These are phyloP conservation scores for Arthrobotrys sphaeroides DNA, from an alignment of 2,329 filamentous ascomycete species.

Conservation along the genomic window DNA sequence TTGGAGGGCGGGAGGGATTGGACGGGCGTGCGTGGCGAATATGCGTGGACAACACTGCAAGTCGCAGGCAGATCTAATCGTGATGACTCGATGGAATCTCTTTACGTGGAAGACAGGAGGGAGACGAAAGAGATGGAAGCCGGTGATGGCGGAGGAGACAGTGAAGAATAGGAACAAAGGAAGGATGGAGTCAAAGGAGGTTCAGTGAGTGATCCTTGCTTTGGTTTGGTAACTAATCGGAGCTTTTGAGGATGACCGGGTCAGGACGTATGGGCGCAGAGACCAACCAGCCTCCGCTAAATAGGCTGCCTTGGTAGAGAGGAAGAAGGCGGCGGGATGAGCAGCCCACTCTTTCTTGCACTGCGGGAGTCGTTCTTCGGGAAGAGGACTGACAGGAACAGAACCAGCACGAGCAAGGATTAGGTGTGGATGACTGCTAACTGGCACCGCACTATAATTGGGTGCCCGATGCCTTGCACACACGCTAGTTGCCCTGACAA, in stretches of 20 bases:
- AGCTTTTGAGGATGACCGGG: conserved; percentile 43
- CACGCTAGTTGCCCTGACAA: conserved; percentile 14
- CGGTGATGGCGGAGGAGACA: neutral
- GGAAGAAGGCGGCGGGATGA: conserved; percentile 14
- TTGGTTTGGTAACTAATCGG: conserved; percentile 36
- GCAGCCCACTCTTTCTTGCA: conserved; percentile 23
- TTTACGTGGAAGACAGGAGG: neutral
- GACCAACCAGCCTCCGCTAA: conserved; percentile 12
- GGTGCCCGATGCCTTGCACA: conserved; percentile 31
- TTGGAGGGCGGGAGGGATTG: neutral
- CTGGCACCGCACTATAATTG: conserved; percentile 45
- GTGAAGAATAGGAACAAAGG: neutral
- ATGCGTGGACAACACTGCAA: conserved; percentile 10
- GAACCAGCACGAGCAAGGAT: conserved; percentile 26
- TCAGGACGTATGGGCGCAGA: conserved; percentile 5
- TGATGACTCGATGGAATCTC: conserved; percentile 1
- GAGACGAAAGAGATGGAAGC: neutral
- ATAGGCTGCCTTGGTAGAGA: conserved; percentile 6
- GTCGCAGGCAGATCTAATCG: neutral
- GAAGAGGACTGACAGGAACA: conserved; percentile 48
- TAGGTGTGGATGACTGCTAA: conserved; percentile 41
- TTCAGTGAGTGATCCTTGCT: conserved; percentile 26
- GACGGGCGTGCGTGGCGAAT: conserved; percentile 5
- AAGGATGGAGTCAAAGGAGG: conserved; percentile 9
- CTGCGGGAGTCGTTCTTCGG: conserved; percentile 20